Percentiles rank a stretch among this genome's conserved stretches.
Conservation (phyloP, 2,329 filamentous ascomycete species). For the Diaporthe citrichinensis region DNA sequence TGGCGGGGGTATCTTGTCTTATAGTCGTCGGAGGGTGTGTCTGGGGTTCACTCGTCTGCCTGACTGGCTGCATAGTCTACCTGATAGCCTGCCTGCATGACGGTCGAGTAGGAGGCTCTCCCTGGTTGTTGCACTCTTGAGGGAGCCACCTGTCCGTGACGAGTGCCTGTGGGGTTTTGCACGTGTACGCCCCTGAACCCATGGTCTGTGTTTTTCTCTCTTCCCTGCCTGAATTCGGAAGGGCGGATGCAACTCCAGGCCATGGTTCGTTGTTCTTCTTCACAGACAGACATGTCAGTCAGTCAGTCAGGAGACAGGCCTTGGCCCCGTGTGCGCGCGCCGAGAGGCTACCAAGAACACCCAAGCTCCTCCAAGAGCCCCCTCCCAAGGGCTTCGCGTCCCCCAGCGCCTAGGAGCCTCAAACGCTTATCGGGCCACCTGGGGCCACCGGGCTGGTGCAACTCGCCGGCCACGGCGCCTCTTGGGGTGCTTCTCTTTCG, state of each 20-base stretch:
- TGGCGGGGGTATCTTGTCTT: constrained; percentile 4
- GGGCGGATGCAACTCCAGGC: background rate
- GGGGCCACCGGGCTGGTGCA: constrained; percentile 6
- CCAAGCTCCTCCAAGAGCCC: background rate
- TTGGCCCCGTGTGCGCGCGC: background rate
- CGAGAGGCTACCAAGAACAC: constrained; percentile 17
- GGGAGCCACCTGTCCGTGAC: background rate
- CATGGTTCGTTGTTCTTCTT: background rate
- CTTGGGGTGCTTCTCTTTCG: background rate
- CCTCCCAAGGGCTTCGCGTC: background rate
- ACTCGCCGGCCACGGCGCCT: background rate
- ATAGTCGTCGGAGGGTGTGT: background rate
- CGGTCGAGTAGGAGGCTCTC: background rate
- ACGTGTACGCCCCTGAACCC: background rate
- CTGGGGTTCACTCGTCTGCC: background rate
- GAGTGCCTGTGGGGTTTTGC: background rate
- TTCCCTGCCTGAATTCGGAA: background rate
- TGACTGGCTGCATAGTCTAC: too few relatives aligned
- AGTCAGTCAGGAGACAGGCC: background rate
- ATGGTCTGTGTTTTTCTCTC: constrained; percentile 9
- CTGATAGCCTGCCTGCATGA: background rate
- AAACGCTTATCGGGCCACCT: background rate
- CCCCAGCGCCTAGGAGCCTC: background rate
- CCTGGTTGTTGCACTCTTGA: background rate
- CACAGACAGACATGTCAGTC: background rate